Base-by-base conservation (phyloP, 1,139 yeast genomes). In the Geotrichum candidum region DNA sequence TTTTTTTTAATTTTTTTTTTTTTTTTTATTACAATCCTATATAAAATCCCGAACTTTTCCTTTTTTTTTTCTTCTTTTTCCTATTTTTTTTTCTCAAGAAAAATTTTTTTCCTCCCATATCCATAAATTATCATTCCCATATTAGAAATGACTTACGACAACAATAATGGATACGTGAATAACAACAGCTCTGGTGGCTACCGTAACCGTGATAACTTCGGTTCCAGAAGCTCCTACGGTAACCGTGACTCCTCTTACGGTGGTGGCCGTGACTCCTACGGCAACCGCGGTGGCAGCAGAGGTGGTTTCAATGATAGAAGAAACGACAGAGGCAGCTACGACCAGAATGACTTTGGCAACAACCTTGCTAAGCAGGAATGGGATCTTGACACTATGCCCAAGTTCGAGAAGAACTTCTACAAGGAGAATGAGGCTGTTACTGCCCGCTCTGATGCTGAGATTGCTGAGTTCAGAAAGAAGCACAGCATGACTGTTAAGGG, bases 381-480 rank as follows among this genome's bases (percentile, higher is more conserved):
- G 89, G 96, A 90, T 73, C 68, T 87, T 62, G 86, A 83, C 68
- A 73, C 84, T 35, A 79, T 92, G 75, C 96, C 97, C 70, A 86
- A 86, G 73, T 95, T 94, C 74, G 97, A 92, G 78, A 95, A 95
- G 81, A 91, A 94, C 77, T 94, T 94, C 74, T 94, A 94, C 80
- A 81, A 81, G 67, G 99, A 95, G 79, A 87, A 88, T 74, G 89
- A 89, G 65, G 78, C 77, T 60, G 98, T 94, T 66, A 76, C 90
- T 64, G 80, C 78, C 57, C 89, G 98, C 78, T 74, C 88, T 55
- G 90, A 87, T 3, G 81, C 75, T 57, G 98, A 92, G 63, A 82
- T 94, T 67, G 77, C 73, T 53, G 81, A 79, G 56, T 94, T 92
- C 81, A 87, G 99, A 80, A 82, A 82, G 66, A 86, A 86, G 71